Evolutionary conservation across 2,329 filamentous ascomycete genomes (phyloP).

Genomic region (Microcyclosporella mali): DNA sequence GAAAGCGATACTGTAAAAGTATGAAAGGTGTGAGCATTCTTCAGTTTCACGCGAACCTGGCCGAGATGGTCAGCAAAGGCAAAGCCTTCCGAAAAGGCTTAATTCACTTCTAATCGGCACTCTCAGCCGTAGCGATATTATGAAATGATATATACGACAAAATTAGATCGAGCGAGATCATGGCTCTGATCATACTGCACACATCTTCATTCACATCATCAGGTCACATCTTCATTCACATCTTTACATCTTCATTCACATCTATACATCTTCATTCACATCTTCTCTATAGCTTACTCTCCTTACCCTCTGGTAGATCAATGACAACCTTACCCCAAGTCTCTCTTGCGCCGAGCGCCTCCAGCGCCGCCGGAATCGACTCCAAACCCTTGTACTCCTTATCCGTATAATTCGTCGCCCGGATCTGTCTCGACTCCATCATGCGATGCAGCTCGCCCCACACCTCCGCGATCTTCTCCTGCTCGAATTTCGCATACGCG

Average conservation of each 20-base stretch:
- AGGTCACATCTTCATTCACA: too few species aligned
- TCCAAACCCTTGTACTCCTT: constrained; percentile 78
- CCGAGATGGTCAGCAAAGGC: too few species aligned
- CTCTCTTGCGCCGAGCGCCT: constrained; percentile 69
- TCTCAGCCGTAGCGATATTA: neutral
- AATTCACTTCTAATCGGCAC: neutral
- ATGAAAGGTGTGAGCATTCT: too few species aligned
- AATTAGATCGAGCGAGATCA: neutral
- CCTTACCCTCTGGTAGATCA: constrained; percentile 64
- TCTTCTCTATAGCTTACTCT: constrained; percentile 33
- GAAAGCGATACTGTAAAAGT: too few species aligned
- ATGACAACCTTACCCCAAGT: constrained; percentile 98
- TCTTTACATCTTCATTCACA: too few species aligned
- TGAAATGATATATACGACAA: neutral
- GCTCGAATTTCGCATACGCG: constrained; percentile 68
- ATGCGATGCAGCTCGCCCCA: constrained; percentile 79
- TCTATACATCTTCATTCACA: neutral
- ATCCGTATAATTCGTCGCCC: constrained; percentile 75
- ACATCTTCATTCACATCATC: neutral
- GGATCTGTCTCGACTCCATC: constrained; percentile 71
- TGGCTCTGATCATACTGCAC: constrained; percentile 1
- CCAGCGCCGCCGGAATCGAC: constrained; percentile 66
- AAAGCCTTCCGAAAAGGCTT: too few species aligned
- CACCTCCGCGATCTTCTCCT: constrained; percentile 61
- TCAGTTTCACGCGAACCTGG: too few species aligned